phyloP scores from a whole-genome alignment of 306 rosid genomes.

The Malus domestica region ASM211411v1 NC_041798.1:12895001-12895500 shows the following conservation, averaged over 20 bases:
- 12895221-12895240: background rate
- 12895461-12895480: background rate
- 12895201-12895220: background rate
- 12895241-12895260: background rate
- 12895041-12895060: slow-evolving; percentile 66
- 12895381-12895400: slow-evolving; percentile 34
- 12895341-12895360: background rate
- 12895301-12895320: background rate
- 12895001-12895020: slow-evolving; percentile 58
- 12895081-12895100: too few species aligned
- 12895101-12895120: background rate
- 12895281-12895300: background rate
- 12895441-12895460: background rate
- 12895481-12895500: background rate
- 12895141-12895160: background rate
- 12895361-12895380: slow-evolving; percentile 41
- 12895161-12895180: background rate
- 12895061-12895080: background rate
- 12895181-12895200: background rate
- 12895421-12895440: slow-evolving; percentile 3
- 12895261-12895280: background rate
- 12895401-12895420: slow-evolving; percentile 2
- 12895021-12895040: slow-evolving; percentile 72
- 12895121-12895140: slow-evolving; percentile 3
- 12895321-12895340: too few species aligned